Base-by-base conservation (phyloP, 2,329 filamentous ascomycete species). In the Xylogone sp. region DNA sequence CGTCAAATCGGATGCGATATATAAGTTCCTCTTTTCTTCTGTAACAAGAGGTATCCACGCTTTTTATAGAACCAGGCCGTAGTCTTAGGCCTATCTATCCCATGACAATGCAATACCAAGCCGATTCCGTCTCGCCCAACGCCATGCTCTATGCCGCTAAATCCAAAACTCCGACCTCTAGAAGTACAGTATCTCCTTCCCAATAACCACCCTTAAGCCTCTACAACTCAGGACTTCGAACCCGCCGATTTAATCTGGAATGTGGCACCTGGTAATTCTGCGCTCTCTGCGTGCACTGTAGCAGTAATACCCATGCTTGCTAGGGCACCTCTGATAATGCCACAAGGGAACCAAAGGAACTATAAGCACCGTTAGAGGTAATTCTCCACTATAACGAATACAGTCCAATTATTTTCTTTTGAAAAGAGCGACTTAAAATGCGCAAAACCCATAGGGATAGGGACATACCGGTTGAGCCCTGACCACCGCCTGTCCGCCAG, bases 261-360 rank as follows among this genome's bases (percentile, higher is more conserved):
- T 1, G 92, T 90, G 31, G 93, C 94, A 5, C 82, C 82, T 0
- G 94, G 94, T 50, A 99, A 76, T 67, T 96, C 93, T 51, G 78
- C 87, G 50, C 88, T 88, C 72, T 97, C 94, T 3, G 91, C 94
- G 61, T 96, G 89, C 1, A 99, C 93, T 1, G 87, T 95, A 9
- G 92, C 92, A 62, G 86, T 86, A 61, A 97, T 91, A 5, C 93
- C 94, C 75, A 99, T 76, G 47, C 87, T 91, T n/a, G 91, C 87
- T 46, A 99, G 74, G n/a, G 90, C 91, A 24, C 94, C 94, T 52
- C 93, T 81, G 54, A 99, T 89, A 46, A 99, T 80, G 45, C 94
- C 94, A 62, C 92, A 96, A 7, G 94, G 94, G 65, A 97, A 97
- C 82, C 90, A 97, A 13, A 99, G 77, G 68, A 95, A 97, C 87